Evolutionary conservation across 805 yeast species (phyloP).

Genomic region (Myxozyma vanderwaltii): DNA sequence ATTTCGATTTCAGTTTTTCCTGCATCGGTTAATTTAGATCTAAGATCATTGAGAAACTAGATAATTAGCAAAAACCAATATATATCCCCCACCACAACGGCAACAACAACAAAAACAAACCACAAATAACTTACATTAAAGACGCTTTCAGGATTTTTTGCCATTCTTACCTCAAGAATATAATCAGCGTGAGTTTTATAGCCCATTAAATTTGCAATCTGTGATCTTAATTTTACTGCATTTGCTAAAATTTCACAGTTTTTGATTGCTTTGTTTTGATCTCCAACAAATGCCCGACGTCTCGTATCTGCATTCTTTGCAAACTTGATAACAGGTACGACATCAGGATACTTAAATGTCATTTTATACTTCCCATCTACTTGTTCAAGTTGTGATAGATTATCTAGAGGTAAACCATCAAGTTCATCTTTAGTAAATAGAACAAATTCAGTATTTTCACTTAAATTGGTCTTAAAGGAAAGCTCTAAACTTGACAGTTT

Average conservation of each 20-base stretch:
- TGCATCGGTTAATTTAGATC: conserved; percentile 57
- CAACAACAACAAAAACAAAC: background rate
- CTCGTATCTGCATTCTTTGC: conserved; percentile 68
- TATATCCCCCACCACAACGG: background rate
- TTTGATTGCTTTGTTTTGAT: conserved; percentile 65
- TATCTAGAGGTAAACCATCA: conserved; percentile 70
- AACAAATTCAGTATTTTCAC: conserved; percentile 51
- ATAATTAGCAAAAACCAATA: background rate
- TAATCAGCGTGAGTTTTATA: conserved; percentile 70
- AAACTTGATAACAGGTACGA: conserved; percentile 73
- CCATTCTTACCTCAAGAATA: conserved; percentile 78
- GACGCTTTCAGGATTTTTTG: conserved; percentile 65
- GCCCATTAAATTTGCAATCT: conserved; percentile 65
- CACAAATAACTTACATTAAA: conserved; percentile 34
- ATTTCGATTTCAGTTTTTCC: conserved; percentile 57
- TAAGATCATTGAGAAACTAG: conserved; percentile 63
- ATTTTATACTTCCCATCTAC: conserved; percentile 56
- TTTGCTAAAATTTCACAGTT: conserved; percentile 63
- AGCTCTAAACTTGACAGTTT: conserved; percentile 58
- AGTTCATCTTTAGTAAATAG: conserved; percentile 65
- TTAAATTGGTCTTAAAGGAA: conserved; percentile 60
- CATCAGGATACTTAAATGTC: conserved; percentile 81
- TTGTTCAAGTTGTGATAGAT: conserved; percentile 59
- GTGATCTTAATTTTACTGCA: conserved; percentile 62
- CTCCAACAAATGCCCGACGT: conserved; percentile 63